phyloP scores from a whole-genome alignment of 75 land plant species.

The Sequoiadendron giganteum region DNA sequence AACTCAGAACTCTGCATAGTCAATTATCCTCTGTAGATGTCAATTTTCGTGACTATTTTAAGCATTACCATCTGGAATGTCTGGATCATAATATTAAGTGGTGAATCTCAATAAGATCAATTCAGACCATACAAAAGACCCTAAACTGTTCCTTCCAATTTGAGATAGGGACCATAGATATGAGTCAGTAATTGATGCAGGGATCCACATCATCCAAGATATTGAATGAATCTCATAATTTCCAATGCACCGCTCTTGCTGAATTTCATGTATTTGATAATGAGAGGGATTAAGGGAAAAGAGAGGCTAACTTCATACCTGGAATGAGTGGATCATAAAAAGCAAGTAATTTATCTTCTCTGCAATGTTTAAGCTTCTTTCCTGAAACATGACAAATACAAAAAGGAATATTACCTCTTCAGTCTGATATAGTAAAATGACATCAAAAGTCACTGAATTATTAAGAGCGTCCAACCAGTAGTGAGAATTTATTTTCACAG shows the following conservation, averaged over 20 bases:
- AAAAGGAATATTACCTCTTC: background rate
- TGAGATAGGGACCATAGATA: background rate
- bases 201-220: background rate
- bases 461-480: constrained; percentile 2
- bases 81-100: background rate
- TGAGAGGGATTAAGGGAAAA: background rate
- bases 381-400: constrained; percentile 27
- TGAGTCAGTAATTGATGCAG: background rate
- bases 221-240: background rate
- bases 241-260: background rate
- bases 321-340: constrained; percentile 97
- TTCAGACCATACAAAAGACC: background rate
- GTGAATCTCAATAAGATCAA: background rate
- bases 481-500: constrained; percentile 2
- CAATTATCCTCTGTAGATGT: background rate
- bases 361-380: constrained; percentile 52
- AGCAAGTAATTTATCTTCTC: constrained; percentile 97
- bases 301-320: constrained; percentile 47
- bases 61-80: background rate
- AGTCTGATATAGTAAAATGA: background rate
- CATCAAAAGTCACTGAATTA: background rate
- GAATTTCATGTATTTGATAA: background rate
- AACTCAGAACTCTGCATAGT: background rate
- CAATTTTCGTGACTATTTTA: background rate
- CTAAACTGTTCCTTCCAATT: background rate